These are phyloP conservation scores for Fusarium hostae DNA, from an alignment of 2,329 filamentous ascomycete genomes.

Conservation along the genomic window DNA sequence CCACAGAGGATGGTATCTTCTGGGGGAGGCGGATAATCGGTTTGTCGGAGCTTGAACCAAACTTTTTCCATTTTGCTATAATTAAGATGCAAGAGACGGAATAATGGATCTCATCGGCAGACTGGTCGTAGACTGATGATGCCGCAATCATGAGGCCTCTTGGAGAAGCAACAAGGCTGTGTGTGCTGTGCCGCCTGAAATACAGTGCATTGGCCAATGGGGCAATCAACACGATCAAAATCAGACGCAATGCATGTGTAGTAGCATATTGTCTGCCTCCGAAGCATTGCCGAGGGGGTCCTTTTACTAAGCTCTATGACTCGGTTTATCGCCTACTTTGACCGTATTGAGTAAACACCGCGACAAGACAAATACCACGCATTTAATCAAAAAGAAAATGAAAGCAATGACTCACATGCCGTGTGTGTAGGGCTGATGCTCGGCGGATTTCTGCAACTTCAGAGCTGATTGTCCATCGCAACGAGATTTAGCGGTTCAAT, in stretches of 20 bases:
- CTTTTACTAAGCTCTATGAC: too few relatives aligned
- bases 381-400: too few relatives aligned
- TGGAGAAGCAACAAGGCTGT: neutral
- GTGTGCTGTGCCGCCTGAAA: neutral
- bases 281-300: too few relatives aligned
- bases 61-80: neutral
- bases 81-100: neutral
- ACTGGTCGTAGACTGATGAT: too few relatives aligned
- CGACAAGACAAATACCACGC: fast-evolving
- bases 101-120: fast-evolving
- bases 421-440: neutral
- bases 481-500: neutral
- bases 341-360: neutral
- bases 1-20: neutral
- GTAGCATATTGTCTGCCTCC: too few relatives aligned
- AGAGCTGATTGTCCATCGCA: neutral
- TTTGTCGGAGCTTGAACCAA: conserved; percentile 3
- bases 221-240: too few relatives aligned
- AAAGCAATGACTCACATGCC: neutral
- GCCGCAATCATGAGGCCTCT: too few relatives aligned
- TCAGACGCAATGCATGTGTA: too few relatives aligned
- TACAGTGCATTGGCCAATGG: too few relatives aligned
- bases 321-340: neutral
- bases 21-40: fast-evolving
- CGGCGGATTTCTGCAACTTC: fast-evolving